These are phyloP conservation scores for Umbelopsis ramanniana DNA, from an alignment of 192 early-diverging fungal genomes.

Conservation along the genomic window DNA sequence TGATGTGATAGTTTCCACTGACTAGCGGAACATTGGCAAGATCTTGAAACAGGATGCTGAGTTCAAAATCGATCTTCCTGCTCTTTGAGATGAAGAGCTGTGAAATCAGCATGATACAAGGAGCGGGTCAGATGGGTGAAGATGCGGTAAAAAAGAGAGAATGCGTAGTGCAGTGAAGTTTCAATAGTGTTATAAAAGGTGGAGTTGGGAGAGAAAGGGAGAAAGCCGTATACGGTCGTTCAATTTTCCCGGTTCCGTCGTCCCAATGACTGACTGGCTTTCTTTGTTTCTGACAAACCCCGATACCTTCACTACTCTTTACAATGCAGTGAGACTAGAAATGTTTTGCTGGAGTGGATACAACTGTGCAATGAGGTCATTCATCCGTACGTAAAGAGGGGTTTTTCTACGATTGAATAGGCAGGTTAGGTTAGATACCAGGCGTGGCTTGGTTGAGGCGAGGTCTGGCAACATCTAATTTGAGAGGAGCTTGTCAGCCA, in stretches of 20 bases:
- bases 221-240: conserved; percentile 1
- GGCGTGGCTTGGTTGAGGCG: too few relatives aligned
- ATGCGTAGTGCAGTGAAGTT: not conserved
- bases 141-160: not conserved
- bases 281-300: conserved; percentile 2
- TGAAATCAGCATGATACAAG: conserved; percentile 45
- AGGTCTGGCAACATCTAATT: too few relatives aligned
- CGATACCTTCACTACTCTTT: not conserved
- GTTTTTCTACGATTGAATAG: too few relatives aligned
- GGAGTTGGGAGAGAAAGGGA: conserved; percentile 20
- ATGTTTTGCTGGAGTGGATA: too few relatives aligned
- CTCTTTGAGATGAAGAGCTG: conserved; percentile 72
- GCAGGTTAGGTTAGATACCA: too few relatives aligned
- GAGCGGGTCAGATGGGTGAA: not conserved
- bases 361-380: too few relatives aligned
- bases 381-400: too few relatives aligned
- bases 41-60: conserved; percentile 69
- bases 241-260: conserved; percentile 16
- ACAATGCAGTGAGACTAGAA: not conserved
- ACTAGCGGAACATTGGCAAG: conserved; percentile 83
- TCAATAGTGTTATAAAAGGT: not conserved
- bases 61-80: conserved; percentile 71
- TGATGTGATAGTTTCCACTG: conserved; percentile 77
- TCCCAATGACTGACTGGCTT: not conserved
- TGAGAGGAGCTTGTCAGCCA: too few relatives aligned